A percentile compares a stretch with the other conserved stretches of the same genome.
These are phyloP conservation scores for Discostella stelligera DNA, from an alignment of 352 stramenopile genomes.

Conservation along the genomic window DNA sequence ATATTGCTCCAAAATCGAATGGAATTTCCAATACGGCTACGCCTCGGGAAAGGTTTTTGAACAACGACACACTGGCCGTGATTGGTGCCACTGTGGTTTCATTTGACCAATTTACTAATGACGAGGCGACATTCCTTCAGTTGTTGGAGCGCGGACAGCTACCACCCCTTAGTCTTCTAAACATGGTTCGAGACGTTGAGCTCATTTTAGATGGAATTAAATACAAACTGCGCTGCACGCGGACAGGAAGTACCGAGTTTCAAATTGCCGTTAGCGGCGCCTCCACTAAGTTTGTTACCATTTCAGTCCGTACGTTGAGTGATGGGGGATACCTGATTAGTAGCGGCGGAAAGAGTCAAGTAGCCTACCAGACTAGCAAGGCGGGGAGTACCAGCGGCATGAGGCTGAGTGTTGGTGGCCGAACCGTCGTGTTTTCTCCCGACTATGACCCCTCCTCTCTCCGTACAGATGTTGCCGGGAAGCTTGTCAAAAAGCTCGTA, in stretches of 20 bases:
- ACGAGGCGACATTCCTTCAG: slow-evolving; percentile 73
- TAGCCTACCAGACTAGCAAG: slow-evolving; percentile 91
- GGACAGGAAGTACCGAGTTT: slow-evolving; percentile 90
- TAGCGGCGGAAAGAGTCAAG: slow-evolving; percentile 94
- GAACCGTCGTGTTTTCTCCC: slow-evolving; percentile 96
- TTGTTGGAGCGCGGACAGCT: slow-evolving; percentile 87
- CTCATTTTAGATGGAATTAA: slow-evolving; percentile 99
- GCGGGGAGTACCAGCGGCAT: slow-evolving; percentile 74
- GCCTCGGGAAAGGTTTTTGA: slow-evolving; percentile 30
- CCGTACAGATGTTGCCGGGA: slow-evolving; percentile 96
- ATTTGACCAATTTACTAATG: slow-evolving; percentile 58
- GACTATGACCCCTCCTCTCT: slow-evolving; percentile 99
- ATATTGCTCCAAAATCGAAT: slow-evolving; percentile 17
- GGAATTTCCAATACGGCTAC: not conserved
- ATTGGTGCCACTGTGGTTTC: slow-evolving; percentile 77
- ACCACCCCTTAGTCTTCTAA: slow-evolving; percentile 88
- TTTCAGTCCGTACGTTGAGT: slow-evolving; percentile 93
- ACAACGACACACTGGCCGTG: slow-evolving; percentile 69
- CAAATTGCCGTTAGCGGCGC: slow-evolving; percentile 85
- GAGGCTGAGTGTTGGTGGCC: slow-evolving; percentile 74
- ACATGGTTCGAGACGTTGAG: slow-evolving; percentile 86
- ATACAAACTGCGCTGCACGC: slow-evolving; percentile 92
- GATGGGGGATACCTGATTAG: slow-evolving; percentile 98
- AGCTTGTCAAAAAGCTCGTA: slow-evolving; percentile 99
- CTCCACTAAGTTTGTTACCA: slow-evolving; percentile 72